Base-by-base conservation (phyloP, 2,329 filamentous ascomycete genomes). In the Periconia macrospinosa region DNA sequence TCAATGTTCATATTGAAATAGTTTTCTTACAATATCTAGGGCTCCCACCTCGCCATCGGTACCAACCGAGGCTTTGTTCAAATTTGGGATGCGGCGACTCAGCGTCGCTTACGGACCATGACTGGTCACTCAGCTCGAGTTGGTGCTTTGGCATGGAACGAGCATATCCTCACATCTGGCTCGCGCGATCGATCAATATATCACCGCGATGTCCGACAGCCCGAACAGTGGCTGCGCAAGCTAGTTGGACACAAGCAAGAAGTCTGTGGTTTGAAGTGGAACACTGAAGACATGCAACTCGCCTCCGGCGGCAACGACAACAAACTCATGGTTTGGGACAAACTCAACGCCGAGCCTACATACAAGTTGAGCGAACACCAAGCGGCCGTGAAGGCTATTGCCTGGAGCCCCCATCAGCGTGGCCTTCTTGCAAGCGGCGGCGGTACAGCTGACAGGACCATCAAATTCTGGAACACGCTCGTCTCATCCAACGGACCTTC, bases 271-370 rank as follows among this genome's bases (percentile, higher is more conserved):
- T 78, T 99, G 47, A 92, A 92, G 66, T 99, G 94, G 94, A 99
- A 99, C 67, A 90, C 90, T 53, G 92, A 97, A 63, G 93, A 97
- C 66, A 90, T 92, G 6, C 94, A 99, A 72, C 82, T 99, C 23
- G 94, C 94, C 13, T 96, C 91, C 51, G 94, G 94, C 47, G 94
- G 94, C 6, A 99, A 99, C 74, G 94, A 99, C 78, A 99, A 99
- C 78, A 97, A 97, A 72, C 82, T 99, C 44, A 94, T 97, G 84
- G 92, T 99, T 20, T 99, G 94, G 94, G 94, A 99, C 67, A 95
- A 95, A 71, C 82, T 97, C 54, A 91, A 87, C n/a, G 90, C 95
- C 63, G 90, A 92, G 8, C 94, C 94, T 1, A 81, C 95, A 2
- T 96, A 90, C 81, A 95, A 96, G 65, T 97, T 96, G 74, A 89